phyloP scores from a whole-genome alignment of 352 stramenopile species.

The Pilasporangium apinafurcum region DNA sequence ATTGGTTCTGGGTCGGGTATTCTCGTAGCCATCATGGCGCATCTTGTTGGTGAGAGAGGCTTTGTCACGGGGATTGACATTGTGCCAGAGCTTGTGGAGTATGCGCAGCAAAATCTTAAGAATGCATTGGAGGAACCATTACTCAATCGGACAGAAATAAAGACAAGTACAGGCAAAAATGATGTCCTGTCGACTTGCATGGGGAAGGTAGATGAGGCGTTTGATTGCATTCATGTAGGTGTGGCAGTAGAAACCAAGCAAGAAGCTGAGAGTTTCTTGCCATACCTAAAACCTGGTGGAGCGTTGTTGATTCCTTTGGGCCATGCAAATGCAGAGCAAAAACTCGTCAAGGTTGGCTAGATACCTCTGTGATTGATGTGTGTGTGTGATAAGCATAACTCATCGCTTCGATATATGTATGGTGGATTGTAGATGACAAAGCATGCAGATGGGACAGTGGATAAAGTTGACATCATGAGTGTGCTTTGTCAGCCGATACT shows the following conservation, averaged over 20 bases:
- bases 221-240: slow-evolving; percentile 78
- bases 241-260: slow-evolving; percentile 74
- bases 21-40: slow-evolving; percentile 70
- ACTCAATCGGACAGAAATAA: slow-evolving; percentile 29
- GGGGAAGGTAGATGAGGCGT: slow-evolving; percentile 10
- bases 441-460: slow-evolving; percentile 34
- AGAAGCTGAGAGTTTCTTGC: slow-evolving; percentile 60
- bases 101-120: slow-evolving; percentile 59
- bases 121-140: slow-evolving; percentile 28
- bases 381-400: not conserved
- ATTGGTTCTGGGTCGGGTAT: slow-evolving; percentile 79
- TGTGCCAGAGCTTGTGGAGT: slow-evolving; percentile 62
- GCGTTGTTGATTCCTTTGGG: slow-evolving; percentile 67
- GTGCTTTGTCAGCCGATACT: slow-evolving; percentile 82
- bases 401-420: slow-evolving; percentile 1
- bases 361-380: not conserved
- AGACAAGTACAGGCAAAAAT: slow-evolving; percentile 34
- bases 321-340: slow-evolving; percentile 51
- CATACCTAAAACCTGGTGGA: slow-evolving; percentile 63
- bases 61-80: slow-evolving; percentile 72
- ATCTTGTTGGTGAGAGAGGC: slow-evolving; percentile 49
- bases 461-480: slow-evolving; percentile 76
- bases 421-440: slow-evolving; percentile 55
- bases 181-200: slow-evolving; percentile 25
- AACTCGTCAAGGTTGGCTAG: slow-evolving; percentile 64